Base-by-base conservation (phyloP, 305 asterid genomes). In the Solanum hybrid region DNA sequence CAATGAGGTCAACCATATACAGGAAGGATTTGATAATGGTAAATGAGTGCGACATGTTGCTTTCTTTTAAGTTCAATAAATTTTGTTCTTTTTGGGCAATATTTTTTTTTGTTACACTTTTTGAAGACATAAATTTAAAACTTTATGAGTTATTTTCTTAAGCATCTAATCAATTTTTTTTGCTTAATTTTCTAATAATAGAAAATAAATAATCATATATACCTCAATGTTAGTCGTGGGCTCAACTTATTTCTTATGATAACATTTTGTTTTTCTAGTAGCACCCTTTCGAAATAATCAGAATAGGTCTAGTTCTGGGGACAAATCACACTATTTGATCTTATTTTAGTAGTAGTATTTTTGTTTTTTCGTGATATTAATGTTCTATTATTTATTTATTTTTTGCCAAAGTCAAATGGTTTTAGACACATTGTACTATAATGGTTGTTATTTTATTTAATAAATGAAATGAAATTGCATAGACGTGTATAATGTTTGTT, bases 1-100 rank as follows among this genome's bases (percentile, higher is more conserved):
- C 32, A 37, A n/a, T 10, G 15, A 79, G 86, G 81, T 86, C 91
- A 82, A 24, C 82, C 11, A 26, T 41, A 73, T 27, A 87, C 86
- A 72, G 65, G 33, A 81, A 90, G 51, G 57, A 32, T 34, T 65
- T 79, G 9, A 51, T 70, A 80, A 7, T 86, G 65, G 80, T 38
- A 88, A 83, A 80, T 79, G 92, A 90, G 73, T 29, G 83, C 15
- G 90, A 90, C 89, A n/a, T 80, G 90, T 41, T 90, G 33, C 36
- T 85, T 82, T 61, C 51, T 83, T 88, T 78, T 22, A 26, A 76
- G 34, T 15, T 87, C 31, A 87, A 79, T 15, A 9, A 70, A 4
- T 24, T 89, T 10, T 31, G 76, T 88, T 65, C 34, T 45, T 38
- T 27, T 11, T 14, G n/a, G 76, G 41, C 41, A 84, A 17, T 45